A percentile compares a stretch with the other conserved stretches of the same genome.
These are phyloP conservation scores for Fusarium solani-melongenae DNA, from an alignment of 2,329 filamentous ascomycete genomes.

Conservation along the genomic window DNA sequence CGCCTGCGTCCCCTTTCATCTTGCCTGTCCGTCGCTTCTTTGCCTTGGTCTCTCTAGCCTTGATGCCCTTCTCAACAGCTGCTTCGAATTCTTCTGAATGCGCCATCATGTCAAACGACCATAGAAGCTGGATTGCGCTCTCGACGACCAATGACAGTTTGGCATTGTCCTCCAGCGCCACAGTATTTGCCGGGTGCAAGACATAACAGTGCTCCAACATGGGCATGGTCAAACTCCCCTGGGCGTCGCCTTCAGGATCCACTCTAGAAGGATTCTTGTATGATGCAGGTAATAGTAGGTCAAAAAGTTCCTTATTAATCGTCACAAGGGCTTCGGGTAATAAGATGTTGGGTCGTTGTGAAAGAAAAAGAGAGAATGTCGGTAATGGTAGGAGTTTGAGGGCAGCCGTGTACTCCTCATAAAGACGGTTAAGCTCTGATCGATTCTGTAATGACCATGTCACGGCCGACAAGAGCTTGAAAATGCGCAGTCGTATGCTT, in stretches of 20 bases:
- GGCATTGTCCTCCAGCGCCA: constrained; percentile 73
- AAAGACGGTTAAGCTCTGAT: constrained; percentile 63
- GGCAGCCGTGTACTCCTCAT: constrained; percentile 66
- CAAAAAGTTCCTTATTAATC: constrained; percentile 58
- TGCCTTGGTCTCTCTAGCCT: constrained; percentile 60
- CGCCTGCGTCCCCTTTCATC: constrained; percentile 48
- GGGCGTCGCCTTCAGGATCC: constrained; percentile 49
- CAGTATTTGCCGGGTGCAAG: constrained; percentile 71
- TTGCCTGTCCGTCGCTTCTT: constrained; percentile 54
- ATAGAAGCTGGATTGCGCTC: constrained; percentile 67
- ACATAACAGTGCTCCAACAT: constrained; percentile 71
- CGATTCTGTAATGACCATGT: constrained; percentile 58
- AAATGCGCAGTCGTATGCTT: constrained; percentile 69
- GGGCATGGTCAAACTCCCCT: constrained; percentile 53
- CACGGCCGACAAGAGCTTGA: constrained; percentile 64
- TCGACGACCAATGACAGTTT: constrained; percentile 78
- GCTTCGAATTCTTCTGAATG: constrained; percentile 51
- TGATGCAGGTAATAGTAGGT: constrained; percentile 56
- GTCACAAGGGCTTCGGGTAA: constrained; percentile 54
- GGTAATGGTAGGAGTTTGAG: constrained; percentile 68
- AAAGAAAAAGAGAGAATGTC: constrained; percentile 66
- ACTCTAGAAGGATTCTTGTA: constrained; percentile 55
- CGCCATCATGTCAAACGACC: constrained; percentile 47
- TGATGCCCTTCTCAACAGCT: constrained; percentile 59
- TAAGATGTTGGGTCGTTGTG: constrained; percentile 49